Evolutionary conservation across 495 filamentous ascomycete genomes (phyloP).

Genomic region (Aspergillus steynii): DNA sequence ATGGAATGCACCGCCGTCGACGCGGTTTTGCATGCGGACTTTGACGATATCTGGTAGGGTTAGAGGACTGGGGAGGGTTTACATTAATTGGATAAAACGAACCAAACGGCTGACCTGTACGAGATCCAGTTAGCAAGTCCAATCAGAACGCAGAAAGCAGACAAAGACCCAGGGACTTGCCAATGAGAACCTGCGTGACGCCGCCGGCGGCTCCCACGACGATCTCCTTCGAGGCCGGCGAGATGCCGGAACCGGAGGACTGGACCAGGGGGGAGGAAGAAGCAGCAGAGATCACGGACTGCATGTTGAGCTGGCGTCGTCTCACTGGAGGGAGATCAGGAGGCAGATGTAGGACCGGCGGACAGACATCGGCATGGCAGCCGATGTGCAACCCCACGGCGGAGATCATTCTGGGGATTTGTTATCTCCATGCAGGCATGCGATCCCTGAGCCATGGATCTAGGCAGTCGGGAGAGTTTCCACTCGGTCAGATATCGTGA

Average conservation of each 20-base stretch:
- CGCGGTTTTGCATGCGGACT: constrained; percentile 78
- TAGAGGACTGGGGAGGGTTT: not conserved
- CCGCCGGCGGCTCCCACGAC: constrained; percentile 80
- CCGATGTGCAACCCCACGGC: not conserved
- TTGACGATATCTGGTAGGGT: constrained; percentile 73
- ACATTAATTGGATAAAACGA: not conserved
- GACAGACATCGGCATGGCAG: not conserved
- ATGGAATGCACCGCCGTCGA: constrained; percentile 64
- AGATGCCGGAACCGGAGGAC: constrained; percentile 1
- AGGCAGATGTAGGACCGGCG: no score
- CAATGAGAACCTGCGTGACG: constrained; percentile 79
- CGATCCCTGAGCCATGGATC: not conserved
- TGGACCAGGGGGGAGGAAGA: not conserved
- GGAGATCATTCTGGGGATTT: not conserved
- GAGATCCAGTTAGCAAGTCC: not conserved
- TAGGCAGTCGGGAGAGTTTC: not conserved
- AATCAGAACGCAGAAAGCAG: not conserved
- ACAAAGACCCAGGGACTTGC: constrained; percentile 24
- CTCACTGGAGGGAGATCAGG: no score
- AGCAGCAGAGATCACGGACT: not conserved
- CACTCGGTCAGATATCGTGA: not conserved
- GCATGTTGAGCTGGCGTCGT: not conserved
- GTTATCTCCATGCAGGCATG: not conserved
- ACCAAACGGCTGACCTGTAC: not conserved
- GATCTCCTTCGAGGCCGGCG: constrained; percentile 61